phyloP scores from a whole-genome alignment of 2,329 filamentous ascomycete species.

The Aspergillus novofumigatus region DNA sequence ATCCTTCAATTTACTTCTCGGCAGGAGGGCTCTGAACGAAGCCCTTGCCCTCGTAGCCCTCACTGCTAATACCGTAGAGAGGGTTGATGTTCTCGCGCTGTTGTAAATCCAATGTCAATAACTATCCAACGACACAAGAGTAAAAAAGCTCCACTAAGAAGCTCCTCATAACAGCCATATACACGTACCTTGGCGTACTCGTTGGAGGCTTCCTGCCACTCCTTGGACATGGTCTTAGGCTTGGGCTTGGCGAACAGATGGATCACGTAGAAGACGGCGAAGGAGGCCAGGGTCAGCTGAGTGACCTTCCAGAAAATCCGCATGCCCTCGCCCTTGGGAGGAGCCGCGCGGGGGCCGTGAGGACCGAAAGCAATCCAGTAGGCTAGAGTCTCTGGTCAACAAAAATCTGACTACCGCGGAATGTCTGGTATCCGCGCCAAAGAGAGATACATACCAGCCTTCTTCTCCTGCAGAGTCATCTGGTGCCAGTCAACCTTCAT shows the following conservation, averaged over 20 bases:
- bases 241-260: conserved; percentile 67
- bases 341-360: conserved; percentile 81
- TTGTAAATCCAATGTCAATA: conserved; percentile 19
- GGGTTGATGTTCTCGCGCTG: conserved; percentile 82
- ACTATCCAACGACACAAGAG: conserved; percentile 11
- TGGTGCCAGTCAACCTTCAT: conserved; percentile 99
- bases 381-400: conserved; percentile 52
- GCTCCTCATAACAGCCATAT: not conserved
- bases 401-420: conserved; percentile 12
- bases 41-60: conserved; percentile 73
- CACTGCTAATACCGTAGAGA: conserved; percentile 75
- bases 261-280: conserved; percentile 67
- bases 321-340: conserved; percentile 79
- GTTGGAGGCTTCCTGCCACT: conserved; percentile 94
- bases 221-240: conserved; percentile 88
- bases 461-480: conserved; percentile 95
- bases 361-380: conserved; percentile 99
- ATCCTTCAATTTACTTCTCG: conserved; percentile 29
- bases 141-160: not conserved
- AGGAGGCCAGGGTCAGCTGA: conserved; percentile 62
- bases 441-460: conserved; percentile 74
- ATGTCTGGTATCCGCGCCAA: not conserved
- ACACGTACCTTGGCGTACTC: conserved; percentile 81
- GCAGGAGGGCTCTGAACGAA: conserved; percentile 62
- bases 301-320: conserved; percentile 72